A percentile compares a stretch with the other conserved stretches of the same genome.
Evolutionary conservation across 169 alveolate genomes (phyloP).

Genomic region (Cryptosporidium viatorum): DNA sequence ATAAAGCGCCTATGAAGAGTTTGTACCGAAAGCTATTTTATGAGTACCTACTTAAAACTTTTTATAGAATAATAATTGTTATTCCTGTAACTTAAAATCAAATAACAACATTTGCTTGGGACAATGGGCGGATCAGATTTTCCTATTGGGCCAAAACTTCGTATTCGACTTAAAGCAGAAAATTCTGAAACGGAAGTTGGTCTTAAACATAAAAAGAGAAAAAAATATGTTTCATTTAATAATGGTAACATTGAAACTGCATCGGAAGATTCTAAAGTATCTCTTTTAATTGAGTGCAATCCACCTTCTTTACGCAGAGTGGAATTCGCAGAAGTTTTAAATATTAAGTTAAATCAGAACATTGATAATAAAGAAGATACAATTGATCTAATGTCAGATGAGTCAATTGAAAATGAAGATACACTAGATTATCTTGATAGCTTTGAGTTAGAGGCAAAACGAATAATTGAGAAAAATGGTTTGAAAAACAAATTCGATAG

Average conservation of each 20-base stretch:
- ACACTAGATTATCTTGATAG: slow-evolving; percentile 30
- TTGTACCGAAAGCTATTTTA: not conserved
- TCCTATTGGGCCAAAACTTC: slow-evolving; percentile 65
- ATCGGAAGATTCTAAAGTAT: slow-evolving; percentile 29
- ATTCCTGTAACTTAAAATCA: not conserved
- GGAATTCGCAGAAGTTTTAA: slow-evolving; percentile 57
- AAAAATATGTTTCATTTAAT: slow-evolving; percentile 23
- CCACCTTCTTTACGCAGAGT: slow-evolving; percentile 63
- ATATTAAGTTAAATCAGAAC: slow-evolving; percentile 10
- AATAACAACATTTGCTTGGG: not conserved
- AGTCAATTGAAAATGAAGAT: slow-evolving; percentile 41
- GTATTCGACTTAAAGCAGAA: slow-evolving; percentile 71
- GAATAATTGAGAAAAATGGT: slow-evolving; percentile 35
- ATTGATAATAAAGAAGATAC: slow-evolving; percentile 43
- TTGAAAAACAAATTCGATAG: slow-evolving; percentile 19
- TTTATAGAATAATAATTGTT: not conserved
- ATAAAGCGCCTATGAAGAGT: not conserved
- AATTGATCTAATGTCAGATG: slow-evolving; percentile 55
- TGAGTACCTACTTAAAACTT: slow-evolving; percentile 16
- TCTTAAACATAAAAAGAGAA: slow-evolving; percentile 25
- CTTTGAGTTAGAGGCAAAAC: slow-evolving; percentile 43
- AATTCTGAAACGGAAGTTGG: slow-evolving; percentile 6
- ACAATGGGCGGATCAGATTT: slow-evolving; percentile 62
- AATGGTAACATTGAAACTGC: slow-evolving; percentile 14
- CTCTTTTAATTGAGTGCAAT: slow-evolving; percentile 35